A percentile compares a stretch with the other conserved stretches of the same genome.
Conservation (phyloP, 1,139 yeast genomes). For the Lipomyces yarrowii region DNA sequence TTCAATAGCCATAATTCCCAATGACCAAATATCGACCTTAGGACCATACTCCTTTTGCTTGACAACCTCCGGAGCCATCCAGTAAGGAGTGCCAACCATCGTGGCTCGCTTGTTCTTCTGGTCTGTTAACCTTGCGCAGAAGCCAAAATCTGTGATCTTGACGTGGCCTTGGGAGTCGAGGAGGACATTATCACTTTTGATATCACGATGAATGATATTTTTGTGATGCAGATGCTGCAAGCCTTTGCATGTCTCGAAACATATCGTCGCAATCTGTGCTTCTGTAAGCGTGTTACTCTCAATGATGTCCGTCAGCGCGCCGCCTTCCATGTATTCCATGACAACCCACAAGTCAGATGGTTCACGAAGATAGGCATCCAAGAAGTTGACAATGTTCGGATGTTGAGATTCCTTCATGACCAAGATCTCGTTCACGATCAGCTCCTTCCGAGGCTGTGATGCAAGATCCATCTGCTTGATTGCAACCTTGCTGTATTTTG, state of each 20-base stretch:
- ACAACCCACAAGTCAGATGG: constrained; percentile 80
- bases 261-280: constrained; percentile 88
- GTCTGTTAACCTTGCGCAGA: constrained; percentile 94
- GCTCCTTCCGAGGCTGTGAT: constrained; percentile 92
- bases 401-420: constrained; percentile 94
- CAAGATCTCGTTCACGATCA: constrained; percentile 87
- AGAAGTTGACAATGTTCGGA: constrained; percentile 87
- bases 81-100: constrained; percentile 98
- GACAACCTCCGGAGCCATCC: constrained; percentile 99
- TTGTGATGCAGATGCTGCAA: constrained; percentile 87
- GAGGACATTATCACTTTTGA: constrained; percentile 90
- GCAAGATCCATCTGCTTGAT: constrained; percentile 93
- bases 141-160: constrained; percentile 96
- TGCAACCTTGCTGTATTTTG: constrained; percentile 52
- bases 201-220: constrained; percentile 93
- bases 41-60: constrained; percentile 95
- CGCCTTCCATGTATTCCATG: constrained; percentile 96
- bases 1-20: constrained; percentile 97
- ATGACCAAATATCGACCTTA: constrained; percentile 96
- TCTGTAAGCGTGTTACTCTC: constrained; percentile 79
- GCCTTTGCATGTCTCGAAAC: constrained; percentile 89
- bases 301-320: constrained; percentile 86
- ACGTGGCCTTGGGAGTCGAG: constrained; percentile 86
- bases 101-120: constrained; percentile 94
- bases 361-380: constrained; percentile 73